phyloP scores from a whole-genome alignment of 768 basidiomycete species.

The Xerocomellus amylosporus region DNA sequence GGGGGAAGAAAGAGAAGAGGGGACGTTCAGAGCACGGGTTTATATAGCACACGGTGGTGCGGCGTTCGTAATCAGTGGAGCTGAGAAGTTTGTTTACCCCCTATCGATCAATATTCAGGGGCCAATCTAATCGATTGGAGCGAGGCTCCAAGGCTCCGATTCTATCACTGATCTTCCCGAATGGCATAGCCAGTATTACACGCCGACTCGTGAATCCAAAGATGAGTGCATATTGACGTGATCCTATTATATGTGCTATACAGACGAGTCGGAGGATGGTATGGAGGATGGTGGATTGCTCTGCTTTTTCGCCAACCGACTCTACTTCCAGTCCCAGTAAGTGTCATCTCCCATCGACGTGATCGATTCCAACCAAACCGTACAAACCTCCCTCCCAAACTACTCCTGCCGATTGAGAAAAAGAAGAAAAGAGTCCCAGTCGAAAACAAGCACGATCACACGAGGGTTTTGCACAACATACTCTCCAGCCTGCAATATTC shows the following conservation, averaged over 20 bases:
- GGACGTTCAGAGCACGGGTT: no score
- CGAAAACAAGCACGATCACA: constrained; percentile 25
- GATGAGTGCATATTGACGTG: constrained; percentile 8
- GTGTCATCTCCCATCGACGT: no score
- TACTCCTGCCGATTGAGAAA: background rate
- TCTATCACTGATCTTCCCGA: no score
- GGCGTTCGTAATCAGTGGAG: background rate
- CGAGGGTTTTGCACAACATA: constrained; percentile 66
- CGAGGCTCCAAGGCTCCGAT: no score
- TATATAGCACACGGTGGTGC: background rate
- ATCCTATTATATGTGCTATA: constrained; percentile 17
- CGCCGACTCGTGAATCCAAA: background rate
- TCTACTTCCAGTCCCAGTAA: background rate
- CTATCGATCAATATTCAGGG: background rate
- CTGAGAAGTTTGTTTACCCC: background rate
- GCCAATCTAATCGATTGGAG: background rate
- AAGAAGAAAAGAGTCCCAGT: background rate
- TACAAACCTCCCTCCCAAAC: background rate
- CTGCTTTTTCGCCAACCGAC: background rate
- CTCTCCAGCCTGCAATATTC: constrained; percentile 80
- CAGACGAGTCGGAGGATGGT: constrained; percentile 2
- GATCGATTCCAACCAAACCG: background rate
- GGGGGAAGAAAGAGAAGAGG: background rate
- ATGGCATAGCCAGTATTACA: no score
- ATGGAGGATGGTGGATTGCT: background rate